Percentiles rank a stretch among this genome's conserved stretches.
Conservation (phyloP, 2,329 filamentous ascomycete genomes). For the Helicocarpus griseus region DNA sequence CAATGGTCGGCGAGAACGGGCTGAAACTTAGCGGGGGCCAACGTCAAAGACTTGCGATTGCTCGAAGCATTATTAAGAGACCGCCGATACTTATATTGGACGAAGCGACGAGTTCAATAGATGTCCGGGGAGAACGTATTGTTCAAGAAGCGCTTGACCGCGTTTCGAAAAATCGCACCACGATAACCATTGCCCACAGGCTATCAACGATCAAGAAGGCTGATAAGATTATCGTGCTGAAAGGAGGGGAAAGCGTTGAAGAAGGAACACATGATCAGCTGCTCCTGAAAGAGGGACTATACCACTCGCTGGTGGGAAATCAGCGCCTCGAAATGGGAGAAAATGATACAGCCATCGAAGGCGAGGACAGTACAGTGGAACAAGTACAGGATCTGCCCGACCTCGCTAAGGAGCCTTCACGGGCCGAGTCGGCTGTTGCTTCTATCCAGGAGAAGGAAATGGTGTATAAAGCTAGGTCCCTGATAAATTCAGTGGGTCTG, state of each 20-base stretch:
- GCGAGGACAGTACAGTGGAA: background rate
- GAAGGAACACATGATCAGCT: slow-evolving; percentile 67
- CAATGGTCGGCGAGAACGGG: slow-evolving; percentile 65
- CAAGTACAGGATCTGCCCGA: background rate
- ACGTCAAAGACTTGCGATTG: slow-evolving; percentile 71
- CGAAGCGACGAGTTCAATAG: slow-evolving; percentile 63
- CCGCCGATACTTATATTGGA: slow-evolving; percentile 62
- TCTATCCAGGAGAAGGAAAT: slow-evolving; percentile 5
- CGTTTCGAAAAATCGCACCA: slow-evolving; percentile 53
- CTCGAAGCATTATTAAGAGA: slow-evolving; percentile 57
- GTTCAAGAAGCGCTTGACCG: slow-evolving; percentile 46
- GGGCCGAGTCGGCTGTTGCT: background rate
- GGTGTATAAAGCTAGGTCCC: slow-evolving; percentile 9
- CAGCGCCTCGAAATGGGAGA: slow-evolving; percentile 18
- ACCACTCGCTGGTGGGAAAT: slow-evolving; percentile 54
- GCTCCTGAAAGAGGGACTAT: slow-evolving; percentile 51
- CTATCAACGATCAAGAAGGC: slow-evolving; percentile 66
- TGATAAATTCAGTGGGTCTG: slow-evolving; percentile 15
- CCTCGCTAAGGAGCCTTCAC: slow-evolving; percentile 2
- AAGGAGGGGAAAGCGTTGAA: slow-evolving; percentile 61
- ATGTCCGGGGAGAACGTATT: slow-evolving; percentile 45
- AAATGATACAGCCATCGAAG: slow-evolving; percentile 4
- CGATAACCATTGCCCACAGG: slow-evolving; percentile 69
- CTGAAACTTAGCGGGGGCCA: slow-evolving; percentile 76
- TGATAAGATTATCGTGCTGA: slow-evolving; percentile 67